Evolutionary conservation across 2,329 filamentous ascomycete species (phyloP).

Genomic region (Trichoderma sp.): DNA sequence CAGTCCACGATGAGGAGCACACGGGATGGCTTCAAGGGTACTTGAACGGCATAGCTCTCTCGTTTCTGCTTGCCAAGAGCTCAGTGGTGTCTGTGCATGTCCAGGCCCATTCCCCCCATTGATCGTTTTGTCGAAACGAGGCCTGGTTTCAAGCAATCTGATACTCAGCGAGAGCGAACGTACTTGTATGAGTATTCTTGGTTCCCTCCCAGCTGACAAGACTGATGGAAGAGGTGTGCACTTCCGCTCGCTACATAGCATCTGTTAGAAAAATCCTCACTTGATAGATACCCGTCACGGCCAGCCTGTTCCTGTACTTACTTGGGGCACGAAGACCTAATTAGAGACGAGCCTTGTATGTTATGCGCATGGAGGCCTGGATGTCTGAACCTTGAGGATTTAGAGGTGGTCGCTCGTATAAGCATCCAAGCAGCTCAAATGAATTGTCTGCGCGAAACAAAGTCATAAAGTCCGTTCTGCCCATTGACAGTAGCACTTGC

Average conservation of each 20-base stretch:
- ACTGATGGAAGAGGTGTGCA: background rate
- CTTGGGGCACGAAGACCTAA: background rate
- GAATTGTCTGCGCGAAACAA: background rate
- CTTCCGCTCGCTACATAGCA: background rate
- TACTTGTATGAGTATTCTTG: background rate
- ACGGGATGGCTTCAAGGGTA: slow-evolving; percentile 12
- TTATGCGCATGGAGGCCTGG: background rate
- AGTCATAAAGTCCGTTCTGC: background rate
- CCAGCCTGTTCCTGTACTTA: background rate
- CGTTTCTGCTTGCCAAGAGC: background rate
- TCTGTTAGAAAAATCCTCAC: background rate
- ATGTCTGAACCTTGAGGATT: background rate
- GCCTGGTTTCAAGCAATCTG: background rate
- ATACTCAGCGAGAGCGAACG: background rate
- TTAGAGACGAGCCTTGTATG: background rate
- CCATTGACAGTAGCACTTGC: background rate
- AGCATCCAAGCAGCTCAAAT: background rate
- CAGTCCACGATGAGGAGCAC: slow-evolving; percentile 1
- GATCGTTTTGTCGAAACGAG: background rate
- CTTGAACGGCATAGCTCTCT: background rate
- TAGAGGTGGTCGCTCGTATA: background rate
- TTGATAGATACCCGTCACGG: background rate
- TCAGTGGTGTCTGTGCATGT: background rate
- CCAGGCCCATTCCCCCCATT: background rate
- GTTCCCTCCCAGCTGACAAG: background rate